phyloP scores from a whole-genome alignment of 164 flowering plant species.

The Platanus orientalis region DNA sequence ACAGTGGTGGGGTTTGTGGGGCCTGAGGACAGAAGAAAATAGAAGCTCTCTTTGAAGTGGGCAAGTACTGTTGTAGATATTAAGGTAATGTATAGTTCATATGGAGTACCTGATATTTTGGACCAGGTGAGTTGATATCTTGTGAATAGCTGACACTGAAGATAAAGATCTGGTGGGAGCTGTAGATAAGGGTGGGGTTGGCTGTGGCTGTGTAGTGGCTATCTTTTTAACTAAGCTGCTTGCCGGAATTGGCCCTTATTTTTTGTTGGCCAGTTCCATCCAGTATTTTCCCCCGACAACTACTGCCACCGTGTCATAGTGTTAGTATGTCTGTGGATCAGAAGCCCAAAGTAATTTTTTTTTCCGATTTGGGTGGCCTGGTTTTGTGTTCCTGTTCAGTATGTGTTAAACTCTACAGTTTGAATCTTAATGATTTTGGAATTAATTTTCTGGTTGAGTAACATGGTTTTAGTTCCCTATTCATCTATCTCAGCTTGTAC shows the following conservation, averaged over 20 bases:
- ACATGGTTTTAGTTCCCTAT: too few relatives aligned
- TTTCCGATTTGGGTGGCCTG: conserved; percentile 21
- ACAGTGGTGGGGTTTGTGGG: not conserved
- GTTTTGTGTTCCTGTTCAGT: not conserved
- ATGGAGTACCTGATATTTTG: conserved; percentile 1
- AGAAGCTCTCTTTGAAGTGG: not conserved
- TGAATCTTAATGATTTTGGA: too few relatives aligned
- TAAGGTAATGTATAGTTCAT: conserved; percentile 27
- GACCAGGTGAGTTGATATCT: conserved; percentile 3
- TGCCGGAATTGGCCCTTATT: conserved; percentile 38
- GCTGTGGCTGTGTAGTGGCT: conserved; percentile 27
- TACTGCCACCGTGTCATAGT: not conserved
- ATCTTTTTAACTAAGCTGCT: conserved; percentile 41
- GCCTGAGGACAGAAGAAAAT: not conserved
- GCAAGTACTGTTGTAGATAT: conserved; percentile 32
- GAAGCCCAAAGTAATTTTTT: conserved; percentile 22
- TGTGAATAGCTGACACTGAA: conserved; percentile 19
- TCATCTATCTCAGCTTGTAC: too few relatives aligned
- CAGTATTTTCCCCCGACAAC: conserved; percentile 7
- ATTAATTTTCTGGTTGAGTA: too few relatives aligned
- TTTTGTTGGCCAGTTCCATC: conserved; percentile 38
- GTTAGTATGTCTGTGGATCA: not conserved
- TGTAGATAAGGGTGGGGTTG: conserved; percentile 21
- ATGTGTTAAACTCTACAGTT: too few relatives aligned
- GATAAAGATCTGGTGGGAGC: conserved; percentile 17